Evolutionary conservation across 768 basidiomycete genomes (phyloP).

Genomic region (Rhodotorula babjevae): DNA sequence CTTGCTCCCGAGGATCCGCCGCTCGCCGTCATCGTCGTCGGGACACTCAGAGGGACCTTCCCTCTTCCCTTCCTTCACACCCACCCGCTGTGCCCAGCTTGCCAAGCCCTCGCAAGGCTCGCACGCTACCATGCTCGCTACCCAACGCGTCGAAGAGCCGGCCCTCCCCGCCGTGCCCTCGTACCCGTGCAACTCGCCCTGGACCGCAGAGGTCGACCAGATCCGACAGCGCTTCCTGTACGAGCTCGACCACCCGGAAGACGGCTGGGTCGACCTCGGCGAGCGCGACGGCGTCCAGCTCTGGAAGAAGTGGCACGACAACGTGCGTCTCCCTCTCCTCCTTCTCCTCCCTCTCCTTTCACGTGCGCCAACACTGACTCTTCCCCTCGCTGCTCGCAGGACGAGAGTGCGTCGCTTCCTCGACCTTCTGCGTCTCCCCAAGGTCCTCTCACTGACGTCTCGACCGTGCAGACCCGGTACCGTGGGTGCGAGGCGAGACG

Average conservation of each 20-base stretch:
- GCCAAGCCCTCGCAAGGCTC: no score
- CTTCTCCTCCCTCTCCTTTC: not conserved
- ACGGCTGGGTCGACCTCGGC: not conserved
- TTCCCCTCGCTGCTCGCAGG: not conserved
- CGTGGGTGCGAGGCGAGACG: constrained; percentile 11
- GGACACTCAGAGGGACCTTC: no score
- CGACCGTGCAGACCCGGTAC: not conserved
- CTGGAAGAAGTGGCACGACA: not conserved
- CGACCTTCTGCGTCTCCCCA: not conserved
- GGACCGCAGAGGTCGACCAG: not conserved
- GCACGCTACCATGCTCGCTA: not conserved
- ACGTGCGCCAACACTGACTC: not conserved
- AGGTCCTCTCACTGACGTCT: not conserved
- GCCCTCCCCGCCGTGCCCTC: constrained; percentile 5
- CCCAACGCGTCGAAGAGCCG: not conserved
- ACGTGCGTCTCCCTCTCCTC: not conserved
- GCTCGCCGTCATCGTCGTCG: no score
- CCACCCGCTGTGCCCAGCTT: no score
- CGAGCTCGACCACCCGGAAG: not conserved
- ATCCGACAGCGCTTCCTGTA: constrained; percentile 13
- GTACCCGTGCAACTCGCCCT: constrained; percentile 10
- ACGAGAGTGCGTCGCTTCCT: not conserved
- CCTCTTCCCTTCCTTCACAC: no score
- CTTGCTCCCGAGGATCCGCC: no score
- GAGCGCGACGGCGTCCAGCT: constrained; percentile 1